Conservation (phyloP, 2,329 filamentous ascomycete genomes). For the Epicoccum sorghinum region DNA sequence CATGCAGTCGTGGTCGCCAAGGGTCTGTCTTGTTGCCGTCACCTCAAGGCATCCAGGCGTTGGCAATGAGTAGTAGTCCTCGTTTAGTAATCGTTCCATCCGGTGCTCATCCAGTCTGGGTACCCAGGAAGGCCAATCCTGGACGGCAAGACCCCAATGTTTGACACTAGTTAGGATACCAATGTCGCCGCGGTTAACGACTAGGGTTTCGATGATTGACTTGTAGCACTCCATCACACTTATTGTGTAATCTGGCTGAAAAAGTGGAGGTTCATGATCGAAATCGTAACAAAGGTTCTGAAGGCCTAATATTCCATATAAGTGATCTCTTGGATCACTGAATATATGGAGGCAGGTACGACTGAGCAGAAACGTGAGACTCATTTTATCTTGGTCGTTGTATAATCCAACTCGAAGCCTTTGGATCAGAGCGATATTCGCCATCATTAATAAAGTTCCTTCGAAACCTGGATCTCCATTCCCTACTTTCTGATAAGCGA, state of each 20-base stretch:
- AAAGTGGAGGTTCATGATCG: background rate
- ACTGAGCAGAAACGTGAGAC: too few species aligned
- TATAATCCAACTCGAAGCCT: too few species aligned
- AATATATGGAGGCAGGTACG: too few species aligned
- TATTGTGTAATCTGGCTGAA: background rate
- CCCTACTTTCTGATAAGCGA: too few species aligned
- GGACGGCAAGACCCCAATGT: background rate
- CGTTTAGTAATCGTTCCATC: background rate
- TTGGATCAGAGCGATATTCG: too few species aligned
- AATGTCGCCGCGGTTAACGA: background rate
- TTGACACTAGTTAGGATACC: background rate
- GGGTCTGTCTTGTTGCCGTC: background rate
- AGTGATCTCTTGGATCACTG: background rate
- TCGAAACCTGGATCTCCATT: too few species aligned
- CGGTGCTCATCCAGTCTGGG: background rate
- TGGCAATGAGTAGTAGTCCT: background rate
- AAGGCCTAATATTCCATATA: background rate
- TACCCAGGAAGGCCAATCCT: background rate
- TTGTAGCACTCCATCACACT: background rate
- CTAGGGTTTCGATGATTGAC: background rate
- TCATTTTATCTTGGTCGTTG: too few species aligned
- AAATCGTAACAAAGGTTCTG: background rate
- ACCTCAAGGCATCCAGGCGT: background rate
- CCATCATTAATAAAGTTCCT: too few species aligned
- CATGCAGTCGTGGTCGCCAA: background rate